These are phyloP conservation scores for Tylopilus vinaceipallidus DNA, from an alignment of 768 basidiomycete species.

Conservation along the genomic window DNA sequence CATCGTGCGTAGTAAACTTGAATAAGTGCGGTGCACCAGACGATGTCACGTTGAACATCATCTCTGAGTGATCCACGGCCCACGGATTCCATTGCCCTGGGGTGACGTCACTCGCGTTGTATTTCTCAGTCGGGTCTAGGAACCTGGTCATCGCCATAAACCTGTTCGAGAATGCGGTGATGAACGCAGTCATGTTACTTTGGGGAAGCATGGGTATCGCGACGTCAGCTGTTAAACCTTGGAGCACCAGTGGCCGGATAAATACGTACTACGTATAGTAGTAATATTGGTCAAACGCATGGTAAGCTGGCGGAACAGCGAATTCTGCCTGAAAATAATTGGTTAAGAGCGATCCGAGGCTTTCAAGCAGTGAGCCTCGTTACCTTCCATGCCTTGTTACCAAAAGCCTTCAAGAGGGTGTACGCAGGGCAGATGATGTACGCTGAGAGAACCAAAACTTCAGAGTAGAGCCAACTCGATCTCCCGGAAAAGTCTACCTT, in stretches of 20 bases:
- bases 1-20: neutral
- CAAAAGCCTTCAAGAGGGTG: too few species aligned
- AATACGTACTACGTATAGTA: constrained; percentile 2
- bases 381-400: too few species aligned
- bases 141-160: constrained; percentile 4
- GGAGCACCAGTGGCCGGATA: too few species aligned
- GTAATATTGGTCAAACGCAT: neutral
- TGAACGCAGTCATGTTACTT: neutral
- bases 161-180: constrained; percentile 4
- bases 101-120: neutral
- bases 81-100: neutral
- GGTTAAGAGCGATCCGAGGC: neutral
- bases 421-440: too few species aligned
- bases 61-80: neutral
- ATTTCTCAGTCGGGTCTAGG: neutral
- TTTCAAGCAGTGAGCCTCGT: too few species aligned
- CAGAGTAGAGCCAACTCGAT: too few species aligned
- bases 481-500: too few species aligned
- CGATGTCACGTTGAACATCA: constrained; percentile 8
- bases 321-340: constrained; percentile 8
- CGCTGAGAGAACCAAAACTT: too few species aligned
- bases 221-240: neutral
- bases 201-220: neutral
- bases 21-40: constrained; percentile 4
- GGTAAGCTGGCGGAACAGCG: constrained; percentile 6